Percentiles rank a stretch among this genome's conserved stretches.
Evolutionary conservation across 805 yeast genomes (phyloP).

Genomic region (Yarrowia sp.): DNA sequence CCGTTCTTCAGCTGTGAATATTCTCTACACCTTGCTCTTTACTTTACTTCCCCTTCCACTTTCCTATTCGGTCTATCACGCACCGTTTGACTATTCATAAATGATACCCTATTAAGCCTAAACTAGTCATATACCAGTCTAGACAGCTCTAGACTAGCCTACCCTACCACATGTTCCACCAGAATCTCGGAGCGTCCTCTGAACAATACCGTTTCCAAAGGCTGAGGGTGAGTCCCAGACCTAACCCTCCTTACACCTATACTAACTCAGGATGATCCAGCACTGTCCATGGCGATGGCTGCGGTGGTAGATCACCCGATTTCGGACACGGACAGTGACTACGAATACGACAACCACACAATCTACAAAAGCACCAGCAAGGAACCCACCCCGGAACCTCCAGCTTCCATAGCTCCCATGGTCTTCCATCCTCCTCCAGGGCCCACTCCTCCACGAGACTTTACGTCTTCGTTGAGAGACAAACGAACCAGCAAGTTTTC

Average conservation of each 20-base stretch:
- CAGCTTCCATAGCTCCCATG: background rate
- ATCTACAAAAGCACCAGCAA: background rate
- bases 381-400: constrained; percentile 2
- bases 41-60: background rate
- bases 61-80: background rate
- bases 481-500: constrained; percentile 7
- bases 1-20: too few species aligned
- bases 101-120: too few species aligned
- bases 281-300: constrained; percentile 5
- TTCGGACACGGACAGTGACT: constrained; percentile 7
- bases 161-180: constrained; percentile 5
- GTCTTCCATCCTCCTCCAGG: background rate
- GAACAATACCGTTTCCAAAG: background rate
- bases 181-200: background rate
- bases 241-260: background rate
- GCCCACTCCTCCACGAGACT: constrained; percentile 1
- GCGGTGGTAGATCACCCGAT: constrained; percentile 11
- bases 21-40: too few species aligned
- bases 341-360: background rate
- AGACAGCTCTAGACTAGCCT: too few species aligned
- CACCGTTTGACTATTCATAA: too few species aligned
- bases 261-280: constrained; percentile 22
- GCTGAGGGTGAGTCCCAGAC: background rate
- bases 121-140: too few species aligned
- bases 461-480: background rate